phyloP scores from a whole-genome alignment of 2,329 filamentous ascomycete species.

The Calonectria honghensis region DNA sequence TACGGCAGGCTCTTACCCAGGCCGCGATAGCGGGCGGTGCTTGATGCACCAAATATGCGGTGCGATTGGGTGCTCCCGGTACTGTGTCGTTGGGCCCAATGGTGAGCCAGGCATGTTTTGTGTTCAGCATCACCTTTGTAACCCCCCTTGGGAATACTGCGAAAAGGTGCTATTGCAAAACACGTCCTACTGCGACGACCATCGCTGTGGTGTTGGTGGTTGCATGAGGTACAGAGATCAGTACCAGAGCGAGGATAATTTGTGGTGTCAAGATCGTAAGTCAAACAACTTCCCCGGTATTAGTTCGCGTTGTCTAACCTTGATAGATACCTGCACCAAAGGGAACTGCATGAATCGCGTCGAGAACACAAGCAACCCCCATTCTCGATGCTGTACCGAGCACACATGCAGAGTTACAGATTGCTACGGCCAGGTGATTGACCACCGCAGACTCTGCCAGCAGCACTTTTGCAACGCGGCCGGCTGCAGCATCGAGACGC shows the following conservation, averaged over 20 bases:
- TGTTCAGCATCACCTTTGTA: slow-evolving; percentile 39
- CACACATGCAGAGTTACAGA: slow-evolving; percentile 41
- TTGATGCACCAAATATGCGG: slow-evolving; percentile 44
- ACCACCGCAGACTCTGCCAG: slow-evolving; percentile 16
- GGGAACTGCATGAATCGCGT: slow-evolving; percentile 20
- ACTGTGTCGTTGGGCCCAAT: slow-evolving; percentile 1
- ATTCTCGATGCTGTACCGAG: slow-evolving; percentile 34
- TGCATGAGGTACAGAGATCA: slow-evolving; percentile 39
- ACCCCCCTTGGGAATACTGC: slow-evolving; percentile 31
- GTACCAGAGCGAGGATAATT: not conserved
- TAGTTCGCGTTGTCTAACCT: slow-evolving; percentile 21
- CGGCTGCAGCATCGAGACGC: not conserved
- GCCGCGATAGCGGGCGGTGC: slow-evolving; percentile 28
- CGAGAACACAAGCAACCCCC: not conserved
- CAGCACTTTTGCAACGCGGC: slow-evolving; percentile 31
- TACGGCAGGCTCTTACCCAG: not conserved
- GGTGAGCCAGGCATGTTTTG: slow-evolving; percentile 34
- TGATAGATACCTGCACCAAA: slow-evolving; percentile 42
- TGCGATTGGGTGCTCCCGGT: slow-evolving; percentile 26
- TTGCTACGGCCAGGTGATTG: slow-evolving; percentile 11
- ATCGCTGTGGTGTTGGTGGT: slow-evolving; percentile 35
- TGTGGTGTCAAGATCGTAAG: slow-evolving; percentile 46
- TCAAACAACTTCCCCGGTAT: not conserved
- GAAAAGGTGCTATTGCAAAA: slow-evolving; percentile 31
- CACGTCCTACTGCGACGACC: slow-evolving; percentile 29